phyloP scores from a whole-genome alignment of 1,284 basidiomycete genomes.

The Tilletia caries region DNA sequence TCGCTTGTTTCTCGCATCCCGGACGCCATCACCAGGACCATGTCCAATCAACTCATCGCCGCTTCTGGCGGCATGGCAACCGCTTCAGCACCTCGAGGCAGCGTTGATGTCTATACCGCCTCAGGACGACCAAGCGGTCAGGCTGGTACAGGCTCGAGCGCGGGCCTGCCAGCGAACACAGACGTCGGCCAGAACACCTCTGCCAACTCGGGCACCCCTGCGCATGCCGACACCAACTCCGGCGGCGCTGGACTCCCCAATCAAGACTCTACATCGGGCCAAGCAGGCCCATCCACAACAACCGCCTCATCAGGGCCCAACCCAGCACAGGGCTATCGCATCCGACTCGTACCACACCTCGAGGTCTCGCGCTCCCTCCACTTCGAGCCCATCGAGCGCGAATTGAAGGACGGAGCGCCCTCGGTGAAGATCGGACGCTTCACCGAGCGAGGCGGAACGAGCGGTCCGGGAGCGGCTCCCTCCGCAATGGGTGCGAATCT shows the following conservation, averaged over 20 bases:
- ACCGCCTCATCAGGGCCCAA: background rate
- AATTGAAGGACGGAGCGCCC: slow-evolving; percentile 61
- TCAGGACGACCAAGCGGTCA: background rate
- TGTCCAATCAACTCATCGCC: background rate
- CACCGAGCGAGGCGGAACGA: slow-evolving; percentile 62
- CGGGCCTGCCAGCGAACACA: background rate
- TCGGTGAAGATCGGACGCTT: slow-evolving; percentile 84
- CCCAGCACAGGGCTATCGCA: slow-evolving; percentile 50
- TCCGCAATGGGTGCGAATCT: background rate
- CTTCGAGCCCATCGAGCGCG: slow-evolving; percentile 87
- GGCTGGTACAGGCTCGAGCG: too few relatives aligned
- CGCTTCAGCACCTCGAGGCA: background rate
- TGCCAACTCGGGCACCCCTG: background rate
- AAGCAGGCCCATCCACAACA: background rate
- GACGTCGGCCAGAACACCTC: background rate
- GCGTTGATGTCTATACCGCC: background rate
- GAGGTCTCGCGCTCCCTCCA: slow-evolving; percentile 82
- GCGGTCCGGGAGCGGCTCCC: background rate
- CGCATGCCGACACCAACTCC: background rate
- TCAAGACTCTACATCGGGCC: background rate
- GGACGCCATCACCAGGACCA: background rate
- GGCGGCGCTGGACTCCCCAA: background rate
- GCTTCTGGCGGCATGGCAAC: background rate
- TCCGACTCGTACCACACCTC: slow-evolving; percentile 87
- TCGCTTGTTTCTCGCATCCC: background rate